phyloP scores from a whole-genome alignment of 2,329 filamentous ascomycete species.

The Sclerotinia trifoliorum region DNA sequence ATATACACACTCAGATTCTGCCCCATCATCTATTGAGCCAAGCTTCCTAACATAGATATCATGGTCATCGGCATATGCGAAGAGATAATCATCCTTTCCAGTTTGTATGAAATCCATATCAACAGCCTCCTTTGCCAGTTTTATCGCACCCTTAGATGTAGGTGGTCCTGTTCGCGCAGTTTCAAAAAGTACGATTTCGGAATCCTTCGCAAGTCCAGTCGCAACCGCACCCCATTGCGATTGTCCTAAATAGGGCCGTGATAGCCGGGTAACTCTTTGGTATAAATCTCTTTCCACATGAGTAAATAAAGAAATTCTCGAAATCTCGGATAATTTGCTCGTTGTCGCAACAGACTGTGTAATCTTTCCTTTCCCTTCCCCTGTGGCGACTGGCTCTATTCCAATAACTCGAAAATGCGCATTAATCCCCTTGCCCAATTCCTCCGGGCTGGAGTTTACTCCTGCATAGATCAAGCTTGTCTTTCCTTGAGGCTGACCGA shows the following conservation, averaged over 20 bases:
- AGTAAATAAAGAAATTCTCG: slow-evolving; percentile 53
- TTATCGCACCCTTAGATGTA: slow-evolving; percentile 50
- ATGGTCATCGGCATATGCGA: slow-evolving; percentile 77
- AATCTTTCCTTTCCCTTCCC: slow-evolving; percentile 38
- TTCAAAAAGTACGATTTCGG: slow-evolving; percentile 80
- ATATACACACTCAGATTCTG: slow-evolving; percentile 55
- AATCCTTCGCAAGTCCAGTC: slow-evolving; percentile 71
- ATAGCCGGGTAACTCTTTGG: slow-evolving; percentile 58
- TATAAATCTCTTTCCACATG: slow-evolving; percentile 53
- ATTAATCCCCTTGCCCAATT: slow-evolving; percentile 74
- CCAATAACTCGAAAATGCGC: slow-evolving; percentile 78
- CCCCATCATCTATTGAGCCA: slow-evolving; percentile 42
- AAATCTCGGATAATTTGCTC: slow-evolving; percentile 51
- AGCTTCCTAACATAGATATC: slow-evolving; percentile 61
- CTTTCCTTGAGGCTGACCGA: slow-evolving; percentile 59
- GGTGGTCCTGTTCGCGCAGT: slow-evolving; percentile 53
- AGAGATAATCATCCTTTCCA: slow-evolving; percentile 60
- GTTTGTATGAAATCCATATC: slow-evolving; percentile 70
- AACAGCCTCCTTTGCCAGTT: slow-evolving; percentile 57
- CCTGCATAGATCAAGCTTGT: slow-evolving; percentile 66
- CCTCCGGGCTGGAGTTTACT: slow-evolving; percentile 75
- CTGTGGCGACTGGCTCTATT: slow-evolving; percentile 45
- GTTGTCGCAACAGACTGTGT: slow-evolving; percentile 37
- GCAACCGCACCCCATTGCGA: slow-evolving; percentile 73
- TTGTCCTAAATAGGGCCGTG: slow-evolving; percentile 49